Evolutionary conservation across 2,329 filamentous ascomycete species (phyloP), one percentile per base, ranked within the genome.

Genomic region (Xylogone sp.): DNA sequence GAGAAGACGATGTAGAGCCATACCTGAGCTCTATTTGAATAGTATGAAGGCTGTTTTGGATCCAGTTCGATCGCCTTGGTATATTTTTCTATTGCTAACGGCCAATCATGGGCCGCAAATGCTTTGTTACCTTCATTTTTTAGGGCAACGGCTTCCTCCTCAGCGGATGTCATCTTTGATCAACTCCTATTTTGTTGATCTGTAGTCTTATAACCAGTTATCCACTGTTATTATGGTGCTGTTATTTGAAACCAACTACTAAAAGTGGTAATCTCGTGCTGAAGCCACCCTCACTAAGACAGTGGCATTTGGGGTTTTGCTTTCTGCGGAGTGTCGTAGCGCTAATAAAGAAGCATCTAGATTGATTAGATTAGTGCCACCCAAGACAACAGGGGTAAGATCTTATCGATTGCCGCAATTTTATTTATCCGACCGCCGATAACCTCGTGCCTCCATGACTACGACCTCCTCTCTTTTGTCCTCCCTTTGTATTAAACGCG

Each of bases 71-170:
- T 97, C 21, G 93, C 93, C 71, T 95, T 82, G 50, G 83, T 84
- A 71, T 99, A 99, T 60, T 85, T 83, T 1, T 92, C 85, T 57
- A 96, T 79, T 7, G 94, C 94, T 2, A 79, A 75, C 10, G 80
- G 82, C 88, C 89, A 99, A 75, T 97, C 88, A 65, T 96, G 90
- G 27, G 84, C 77, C 51, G 85, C 83, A 72, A 97, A 97, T 49
- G 91, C 91, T 66, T 92, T 88, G 73, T 99, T 99, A 68, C 94
- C 94, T 71, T 95, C 82, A 71, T 95, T 87, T 76, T 99, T 99
- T 62, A 96, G 77, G 66, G 86, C 87, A 60, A 84, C 81, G 48
- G 93, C 93, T 69, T 88, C 83, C 68, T 88, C 84, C 63, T 72
- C 62, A 21, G 56, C 22, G 21, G 62, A 54, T 22, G 58, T 46